Percentiles rank a stretch among this genome's conserved stretches.
These are phyloP conservation scores for Trichosanthes cucumerina DNA, from an alignment of 306 rosid species.

Conservation along the genomic window DNA sequence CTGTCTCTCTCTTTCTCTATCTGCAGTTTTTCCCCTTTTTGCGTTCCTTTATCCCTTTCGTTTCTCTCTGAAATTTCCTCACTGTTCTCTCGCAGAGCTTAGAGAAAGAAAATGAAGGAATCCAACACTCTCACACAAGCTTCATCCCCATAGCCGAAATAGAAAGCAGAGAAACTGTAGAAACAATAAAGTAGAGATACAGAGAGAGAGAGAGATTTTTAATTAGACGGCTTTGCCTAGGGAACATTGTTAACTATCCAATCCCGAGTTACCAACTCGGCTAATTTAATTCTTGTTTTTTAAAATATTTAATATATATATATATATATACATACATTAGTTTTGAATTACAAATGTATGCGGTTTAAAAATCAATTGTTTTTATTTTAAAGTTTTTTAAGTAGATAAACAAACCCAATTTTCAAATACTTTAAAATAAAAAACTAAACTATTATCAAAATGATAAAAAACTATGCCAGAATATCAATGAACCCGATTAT, in stretches of 20 bases:
- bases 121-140: slow-evolving; percentile 32
- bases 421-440: too few species aligned
- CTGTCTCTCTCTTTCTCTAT: neutral
- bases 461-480: too few species aligned
- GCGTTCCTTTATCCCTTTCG: neutral
- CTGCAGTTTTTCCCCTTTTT: neutral
- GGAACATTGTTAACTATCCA: slow-evolving; percentile 5
- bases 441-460: too few species aligned
- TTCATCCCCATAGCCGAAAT: slow-evolving; percentile 19
- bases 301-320: too few species aligned
- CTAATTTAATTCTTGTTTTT: neutral
- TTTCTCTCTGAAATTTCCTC: neutral
- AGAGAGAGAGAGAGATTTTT: neutral
- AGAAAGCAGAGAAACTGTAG: slow-evolving; percentile 4
- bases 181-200: neutral
- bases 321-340: too few species aligned
- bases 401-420: too few species aligned
- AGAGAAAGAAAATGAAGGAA: slow-evolving; percentile 36
- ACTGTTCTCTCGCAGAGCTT: slow-evolving; percentile 24
- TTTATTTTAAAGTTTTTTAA: too few species aligned
- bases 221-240: slow-evolving; percentile 4
- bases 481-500: too few species aligned
- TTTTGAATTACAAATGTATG: too few species aligned
- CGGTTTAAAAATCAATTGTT: too few species aligned
- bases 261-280: neutral